Base-by-base conservation (phyloP, 768 basidiomycete genomes). In the Sistotremastrum niveocremeum region DNA sequence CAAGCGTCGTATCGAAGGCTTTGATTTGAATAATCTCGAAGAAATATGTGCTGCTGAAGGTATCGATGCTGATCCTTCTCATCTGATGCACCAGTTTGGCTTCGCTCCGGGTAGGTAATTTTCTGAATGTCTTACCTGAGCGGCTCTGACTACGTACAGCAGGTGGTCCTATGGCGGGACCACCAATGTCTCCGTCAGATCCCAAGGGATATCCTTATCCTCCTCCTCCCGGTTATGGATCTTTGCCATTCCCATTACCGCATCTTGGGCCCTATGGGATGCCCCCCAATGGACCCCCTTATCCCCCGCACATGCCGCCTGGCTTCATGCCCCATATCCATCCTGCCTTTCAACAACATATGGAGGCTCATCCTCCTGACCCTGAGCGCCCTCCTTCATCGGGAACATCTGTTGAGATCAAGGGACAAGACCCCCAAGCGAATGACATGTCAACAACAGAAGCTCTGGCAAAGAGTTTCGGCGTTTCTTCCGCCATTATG, bases 371-470 rank as follows among this genome's bases (percentile, higher is more conserved):
- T 4, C 66, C 56, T 51, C 62, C 41, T 53, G 20, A 20, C 20
- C 20, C 20, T 37, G 50, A 56, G 7, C 60, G 59, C 9, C 55
- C 55, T 5, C 49, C 57, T 32, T 55, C 59, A 10, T 55, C 62
- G 28, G 55, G 50, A 37, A 34, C 52, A 12, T 52, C 62, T 41
- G 20, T 20, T 20, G 64, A 73, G 46, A 73, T 78, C 54, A 83
- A 78, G 57, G 85, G 84, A 42, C 76, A 79, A 52, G 87, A 89
- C 57, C 87, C 87, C 3, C 74, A 81, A 49, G 73, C 77, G 5
- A 79, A 84, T 52, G 84, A 90, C 60, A 73, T 88, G 70, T 81
- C 84, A 42, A 77, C 72, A 57, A 72, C 81, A 5, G 75, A 79
- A 72, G 70, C 81, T 29, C 72, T 87, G 42, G 85, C 82, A 37